Evolutionary conservation across 139 green algal species (phyloP).

Genomic region (Tetradesmus obliquus): DNA sequence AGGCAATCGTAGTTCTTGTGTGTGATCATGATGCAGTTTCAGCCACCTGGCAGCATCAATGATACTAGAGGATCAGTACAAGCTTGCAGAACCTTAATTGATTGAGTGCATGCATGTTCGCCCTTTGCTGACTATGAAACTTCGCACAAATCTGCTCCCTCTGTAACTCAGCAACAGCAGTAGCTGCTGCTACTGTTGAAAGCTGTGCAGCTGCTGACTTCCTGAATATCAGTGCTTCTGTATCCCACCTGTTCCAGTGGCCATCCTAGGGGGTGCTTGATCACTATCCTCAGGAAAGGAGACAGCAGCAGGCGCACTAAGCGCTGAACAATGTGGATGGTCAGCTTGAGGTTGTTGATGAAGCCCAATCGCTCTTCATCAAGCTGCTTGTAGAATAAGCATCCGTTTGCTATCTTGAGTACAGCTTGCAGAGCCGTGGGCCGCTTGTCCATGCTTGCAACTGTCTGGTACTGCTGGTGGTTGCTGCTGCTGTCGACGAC

Average conservation of each 20-base stretch:
- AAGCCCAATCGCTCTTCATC: background rate
- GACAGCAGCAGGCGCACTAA: background rate
- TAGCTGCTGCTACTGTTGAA: background rate
- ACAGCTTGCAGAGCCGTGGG: background rate
- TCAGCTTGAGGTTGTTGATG: background rate
- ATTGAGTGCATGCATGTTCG: too few species aligned
- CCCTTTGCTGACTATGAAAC: too few species aligned
- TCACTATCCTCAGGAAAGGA: background rate
- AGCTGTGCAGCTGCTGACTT: background rate
- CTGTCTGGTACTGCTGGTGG: background rate
- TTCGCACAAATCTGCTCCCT: background rate
- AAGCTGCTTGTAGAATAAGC: background rate
- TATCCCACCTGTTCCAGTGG: background rate
- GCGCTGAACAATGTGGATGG: background rate
- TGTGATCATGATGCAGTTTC: too few species aligned
- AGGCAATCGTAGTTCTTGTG: too few species aligned
- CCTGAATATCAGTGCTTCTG: background rate
- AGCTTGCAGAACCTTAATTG: background rate
- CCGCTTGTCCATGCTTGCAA: background rate
- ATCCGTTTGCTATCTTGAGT: background rate
- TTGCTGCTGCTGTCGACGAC: background rate
- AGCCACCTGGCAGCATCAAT: background rate
- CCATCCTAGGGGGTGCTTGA: constrained; percentile 21
- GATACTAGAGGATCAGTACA: background rate
- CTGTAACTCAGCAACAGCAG: background rate